Percentiles rank a stretch among this genome's conserved stretches.
Conservation (phyloP, 768 basidiomycete genomes). For the Russula griseocarnosa region DNA sequence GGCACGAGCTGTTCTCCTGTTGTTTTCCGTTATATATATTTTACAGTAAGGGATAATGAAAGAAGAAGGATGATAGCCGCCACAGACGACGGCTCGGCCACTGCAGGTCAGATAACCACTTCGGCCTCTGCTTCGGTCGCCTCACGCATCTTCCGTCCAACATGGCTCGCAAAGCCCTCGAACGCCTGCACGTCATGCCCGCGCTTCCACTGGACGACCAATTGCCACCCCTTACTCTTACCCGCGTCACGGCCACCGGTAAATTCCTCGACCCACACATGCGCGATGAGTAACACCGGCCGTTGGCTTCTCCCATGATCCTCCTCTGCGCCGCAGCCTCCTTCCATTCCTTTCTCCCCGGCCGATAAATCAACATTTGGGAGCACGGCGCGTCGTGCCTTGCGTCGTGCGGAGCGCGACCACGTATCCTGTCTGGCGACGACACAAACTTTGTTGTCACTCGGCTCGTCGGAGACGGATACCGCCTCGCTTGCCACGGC, state of each 20-base stretch:
- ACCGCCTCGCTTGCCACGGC: constrained; percentile 35
- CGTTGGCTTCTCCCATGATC: background rate
- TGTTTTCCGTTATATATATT: no score
- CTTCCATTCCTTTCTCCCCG: background rate
- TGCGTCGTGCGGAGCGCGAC: constrained; percentile 63
- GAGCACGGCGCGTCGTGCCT: constrained; percentile 23
- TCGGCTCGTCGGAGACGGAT: constrained; percentile 6
- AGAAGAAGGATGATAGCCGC: no score
- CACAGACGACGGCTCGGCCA: no score
- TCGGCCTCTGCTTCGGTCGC: background rate
- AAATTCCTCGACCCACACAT: constrained; percentile 31
- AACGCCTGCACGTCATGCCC: constrained; percentile 56
- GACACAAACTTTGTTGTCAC: constrained; percentile 5
- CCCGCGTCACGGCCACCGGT: background rate
- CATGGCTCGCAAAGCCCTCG: constrained; percentile 66
- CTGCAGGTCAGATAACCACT: background rate
- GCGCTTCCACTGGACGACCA: constrained; percentile 60
- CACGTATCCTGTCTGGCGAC: constrained; percentile 47
- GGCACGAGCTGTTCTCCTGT: no score
- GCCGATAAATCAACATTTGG: constrained; percentile 1
- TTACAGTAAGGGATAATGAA: no score
- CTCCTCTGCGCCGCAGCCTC: background rate
- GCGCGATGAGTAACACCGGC: constrained; percentile 25
- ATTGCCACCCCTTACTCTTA: constrained; percentile 1
- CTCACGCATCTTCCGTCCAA: constrained; percentile 47